These are phyloP conservation scores for Decorospora gaudefroyi DNA, from an alignment of 2,329 filamentous ascomycete species.

Conservation along the genomic window DNA sequence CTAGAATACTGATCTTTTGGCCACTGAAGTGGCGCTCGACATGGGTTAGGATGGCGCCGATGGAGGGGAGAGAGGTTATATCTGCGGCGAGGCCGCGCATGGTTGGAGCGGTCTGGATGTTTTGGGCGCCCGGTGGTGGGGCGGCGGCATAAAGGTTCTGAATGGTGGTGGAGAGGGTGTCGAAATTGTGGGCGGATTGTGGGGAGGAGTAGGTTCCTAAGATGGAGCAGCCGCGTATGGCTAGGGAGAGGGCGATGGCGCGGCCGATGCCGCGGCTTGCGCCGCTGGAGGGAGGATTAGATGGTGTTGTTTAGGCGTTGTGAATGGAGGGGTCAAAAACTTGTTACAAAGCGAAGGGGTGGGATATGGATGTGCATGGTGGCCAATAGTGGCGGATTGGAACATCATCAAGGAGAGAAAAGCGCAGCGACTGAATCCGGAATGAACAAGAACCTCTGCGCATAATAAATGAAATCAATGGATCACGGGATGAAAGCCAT, in stretches of 20 bases:
- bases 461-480: background rate
- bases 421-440: background rate
- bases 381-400: no score
- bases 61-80: slow-evolving; percentile 23
- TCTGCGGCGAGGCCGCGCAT: slow-evolving; percentile 30
- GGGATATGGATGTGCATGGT: no score
- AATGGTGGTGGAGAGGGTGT: slow-evolving; percentile 29
- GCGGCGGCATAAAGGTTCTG: slow-evolving; percentile 18
- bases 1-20: slow-evolving; percentile 30
- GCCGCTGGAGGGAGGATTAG: slow-evolving; percentile 19
- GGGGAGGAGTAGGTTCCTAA: slow-evolving; percentile 38
- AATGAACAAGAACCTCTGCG: no score
- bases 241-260: slow-evolving; percentile 36
- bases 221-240: slow-evolving; percentile 36
- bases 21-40: slow-evolving; percentile 20
- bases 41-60: slow-evolving; percentile 14
- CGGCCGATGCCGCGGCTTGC: slow-evolving; percentile 40
- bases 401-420: background rate
- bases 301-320: no score
- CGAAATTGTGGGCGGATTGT: slow-evolving; percentile 30
- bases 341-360: no score
- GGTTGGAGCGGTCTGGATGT: slow-evolving; percentile 13
- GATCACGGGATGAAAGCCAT: slow-evolving; percentile 5
- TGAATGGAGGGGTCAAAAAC: no score
- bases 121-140: no score